A percentile compares a stretch with the other conserved stretches of the same genome.
phyloP scores from a whole-genome alignment of 2,329 filamentous ascomycete genomes.

The Paecilomyces dactylethromorphus region DNA sequence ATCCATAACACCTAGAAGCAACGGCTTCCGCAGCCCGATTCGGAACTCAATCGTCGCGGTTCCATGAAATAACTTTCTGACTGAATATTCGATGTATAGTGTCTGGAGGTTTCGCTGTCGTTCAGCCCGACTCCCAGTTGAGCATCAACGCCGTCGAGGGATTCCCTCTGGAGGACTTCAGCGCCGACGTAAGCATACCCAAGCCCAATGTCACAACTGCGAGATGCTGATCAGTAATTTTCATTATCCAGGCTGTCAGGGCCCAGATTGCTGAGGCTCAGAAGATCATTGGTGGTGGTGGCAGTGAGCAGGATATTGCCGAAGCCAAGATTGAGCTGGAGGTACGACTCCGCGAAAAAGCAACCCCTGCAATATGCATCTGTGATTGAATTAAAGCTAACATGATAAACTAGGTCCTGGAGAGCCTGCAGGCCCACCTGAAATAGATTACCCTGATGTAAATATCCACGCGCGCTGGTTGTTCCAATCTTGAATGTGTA shows the following conservation, averaged over 20 bases:
- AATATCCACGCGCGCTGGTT: conserved; percentile 25
- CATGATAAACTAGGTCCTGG: conserved; percentile 34
- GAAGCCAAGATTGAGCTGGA: conserved; percentile 99
- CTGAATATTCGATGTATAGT: conserved; percentile 47
- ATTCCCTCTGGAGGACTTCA: conserved; percentile 93
- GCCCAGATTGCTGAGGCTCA: conserved; percentile 90
- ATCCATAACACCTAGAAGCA: not conserved
- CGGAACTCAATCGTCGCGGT: conserved; percentile 1
- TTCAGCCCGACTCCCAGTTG: conserved; percentile 88
- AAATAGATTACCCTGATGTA: conserved; percentile 39
- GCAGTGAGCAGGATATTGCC: conserved; percentile 94
- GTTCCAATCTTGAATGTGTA: conserved; percentile 28
- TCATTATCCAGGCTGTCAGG: conserved; percentile 57
- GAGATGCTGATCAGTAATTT: conserved; percentile 5
- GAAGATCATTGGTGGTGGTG: conserved; percentile 84
- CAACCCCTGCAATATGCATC: conserved; percentile 1
- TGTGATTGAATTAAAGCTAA: conserved; percentile 7
- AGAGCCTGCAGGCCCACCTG: conserved; percentile 43
- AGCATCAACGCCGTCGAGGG: conserved; percentile 99
- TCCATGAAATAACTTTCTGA: conserved; percentile 12
- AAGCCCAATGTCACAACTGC: not conserved
- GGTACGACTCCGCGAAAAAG: conserved; percentile 50
- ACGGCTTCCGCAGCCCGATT: not conserved
- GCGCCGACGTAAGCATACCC: conserved; percentile 58
- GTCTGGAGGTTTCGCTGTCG: conserved; percentile 92